Evolutionary conservation across 441 rosid species (phyloP), one percentile per base, ranked within the genome.

Genomic region (Gossypium schwendimanii): DNA sequence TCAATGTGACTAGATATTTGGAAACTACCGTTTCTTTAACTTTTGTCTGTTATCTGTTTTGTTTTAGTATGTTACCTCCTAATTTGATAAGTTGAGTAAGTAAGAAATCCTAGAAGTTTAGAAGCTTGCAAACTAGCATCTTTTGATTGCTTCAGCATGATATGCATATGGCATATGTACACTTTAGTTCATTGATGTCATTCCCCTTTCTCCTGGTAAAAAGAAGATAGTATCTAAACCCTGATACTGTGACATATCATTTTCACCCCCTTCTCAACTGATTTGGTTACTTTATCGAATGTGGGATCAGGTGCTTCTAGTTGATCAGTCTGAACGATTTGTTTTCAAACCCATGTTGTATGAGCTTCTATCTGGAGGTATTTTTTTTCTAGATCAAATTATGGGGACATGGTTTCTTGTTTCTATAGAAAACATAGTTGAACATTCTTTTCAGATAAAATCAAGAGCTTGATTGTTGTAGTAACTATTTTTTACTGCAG

Each of bases 271-370:
- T 41, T 21, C 54, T 41, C 21, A 49, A 41, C 53, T 63, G 10
- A 63, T 2, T 65, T 65, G 12, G 21, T 26, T 9, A 15, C 45
- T 15, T 50, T 2, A 23, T 49, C 31, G 5, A 53, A 17, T 73
- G 9, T 80, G 74, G 63, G 57, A 76, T 73, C 85, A 94, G 98
- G 90, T 94, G 76, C 88, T 90, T 80, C 91, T 94, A 77, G 89
- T 94, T 73, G 97, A 92, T 70, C 97, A 87, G 74, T 90, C 95
- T 58, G 95, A 89, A 60, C 97, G 86, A 60, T 94, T 94, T 86
- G 97, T 92, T 76, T 94, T 94, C 84, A 94, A 94, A 79, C 98
- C 98, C n/a, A 84, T 94, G 98, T 82, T 92, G 77, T 92, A 94
- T 67, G 97, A 94, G 82, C 91, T 94, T 74, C 87, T 94, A 63